Evolutionary conservation across 441 rosid genomes (phyloP).

Genomic region (Melastoma candidum): DNA sequence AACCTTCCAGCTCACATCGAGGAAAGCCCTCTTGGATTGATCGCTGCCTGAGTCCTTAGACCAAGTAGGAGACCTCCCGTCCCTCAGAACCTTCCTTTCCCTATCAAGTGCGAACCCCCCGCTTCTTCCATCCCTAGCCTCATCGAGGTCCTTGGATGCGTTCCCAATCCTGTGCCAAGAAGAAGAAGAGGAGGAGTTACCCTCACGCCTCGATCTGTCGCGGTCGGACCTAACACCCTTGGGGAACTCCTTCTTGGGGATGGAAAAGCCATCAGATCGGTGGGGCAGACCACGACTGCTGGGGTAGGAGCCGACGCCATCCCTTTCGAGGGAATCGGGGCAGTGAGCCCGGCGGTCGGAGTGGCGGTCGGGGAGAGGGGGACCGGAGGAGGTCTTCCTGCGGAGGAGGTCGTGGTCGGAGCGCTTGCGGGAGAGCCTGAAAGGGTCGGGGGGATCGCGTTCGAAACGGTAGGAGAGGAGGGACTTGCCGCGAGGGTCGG

Average conservation of each 20-base stretch:
- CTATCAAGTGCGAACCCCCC: constrained; percentile 21
- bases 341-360: constrained; percentile 17
- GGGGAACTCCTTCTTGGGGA: constrained; percentile 72
- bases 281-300: constrained; percentile 27
- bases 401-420: constrained; percentile 59
- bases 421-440: constrained; percentile 48
- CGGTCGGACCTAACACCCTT: constrained; percentile 86
- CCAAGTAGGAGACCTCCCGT: constrained; percentile 59
- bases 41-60: constrained; percentile 57
- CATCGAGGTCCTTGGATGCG: constrained; percentile 37
- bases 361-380: constrained; percentile 28
- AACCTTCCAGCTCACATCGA: constrained; percentile 10
- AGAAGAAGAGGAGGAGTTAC: constrained; percentile 36
- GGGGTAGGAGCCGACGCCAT: constrained; percentile 13
- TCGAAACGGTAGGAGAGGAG: constrained; percentile 45
- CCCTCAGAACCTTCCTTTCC: constrained; percentile 28
- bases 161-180: constrained; percentile 76
- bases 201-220: constrained; percentile 72
- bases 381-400: constrained; percentile 24
- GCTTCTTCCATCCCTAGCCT: constrained; percentile 14
- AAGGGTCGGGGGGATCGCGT: constrained; percentile 40
- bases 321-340: constrained; percentile 16
- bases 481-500: constrained; percentile 37
- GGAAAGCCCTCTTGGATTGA: constrained; percentile 14
- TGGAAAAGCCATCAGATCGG: constrained; percentile 74